Conservation (phyloP, 1,284 basidiomycete genomes). For the Phellopilus nigrolimitatus region DNA sequence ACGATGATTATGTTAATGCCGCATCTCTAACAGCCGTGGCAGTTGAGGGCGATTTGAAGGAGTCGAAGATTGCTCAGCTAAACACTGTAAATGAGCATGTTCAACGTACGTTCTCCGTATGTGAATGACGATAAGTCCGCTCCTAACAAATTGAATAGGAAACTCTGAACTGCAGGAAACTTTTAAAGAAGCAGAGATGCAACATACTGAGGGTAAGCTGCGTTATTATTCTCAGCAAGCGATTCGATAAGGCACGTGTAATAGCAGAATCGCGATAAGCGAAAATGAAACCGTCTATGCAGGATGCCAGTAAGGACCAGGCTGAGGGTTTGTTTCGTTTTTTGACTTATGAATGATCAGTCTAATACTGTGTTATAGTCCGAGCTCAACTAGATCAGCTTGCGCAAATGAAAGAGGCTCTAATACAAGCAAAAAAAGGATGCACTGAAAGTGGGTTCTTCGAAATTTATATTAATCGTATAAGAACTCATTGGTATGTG, state of each 20-base stretch:
- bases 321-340: background rate
- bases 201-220: background rate
- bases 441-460: conserved; percentile 1
- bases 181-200: background rate
- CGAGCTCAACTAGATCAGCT: conserved; percentile 1
- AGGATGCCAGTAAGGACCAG: background rate
- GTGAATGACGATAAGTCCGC: too few relatives aligned
- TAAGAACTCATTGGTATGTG: background rate
- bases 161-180: too few relatives aligned
- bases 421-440: conserved; percentile 6
- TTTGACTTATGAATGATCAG: background rate
- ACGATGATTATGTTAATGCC: too few relatives aligned
- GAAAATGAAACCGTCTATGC: background rate
- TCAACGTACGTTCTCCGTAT: too few relatives aligned
- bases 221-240: background rate
- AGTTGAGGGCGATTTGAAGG: too few relatives aligned
- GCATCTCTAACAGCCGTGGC: too few relatives aligned
- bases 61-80: too few relatives aligned
- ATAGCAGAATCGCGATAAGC: background rate
- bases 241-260: background rate
- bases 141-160: too few relatives aligned
- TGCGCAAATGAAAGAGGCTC: background rate
- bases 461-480: background rate
- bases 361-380: background rate
- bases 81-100: too few relatives aligned